Percentiles rank a stretch among this genome's conserved stretches.
Evolutionary conservation across 352 stramenopile species (phyloP).

Genomic region (Phytophthora idaei): DNA sequence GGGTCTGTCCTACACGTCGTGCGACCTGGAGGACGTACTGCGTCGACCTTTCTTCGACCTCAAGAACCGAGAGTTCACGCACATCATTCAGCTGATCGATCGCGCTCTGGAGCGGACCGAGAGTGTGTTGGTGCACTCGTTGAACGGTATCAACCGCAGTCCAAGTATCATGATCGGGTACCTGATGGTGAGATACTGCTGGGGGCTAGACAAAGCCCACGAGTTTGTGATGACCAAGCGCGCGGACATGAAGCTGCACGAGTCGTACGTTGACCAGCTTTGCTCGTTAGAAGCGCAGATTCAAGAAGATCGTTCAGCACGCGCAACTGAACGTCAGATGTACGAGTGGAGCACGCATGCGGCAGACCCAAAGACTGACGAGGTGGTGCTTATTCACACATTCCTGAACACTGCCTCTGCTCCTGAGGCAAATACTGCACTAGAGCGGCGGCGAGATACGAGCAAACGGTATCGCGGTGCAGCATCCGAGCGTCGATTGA

Average conservation of each 20-base stretch:
- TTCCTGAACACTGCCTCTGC: slow-evolving; percentile 63
- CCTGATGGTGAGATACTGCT: slow-evolving; percentile 93
- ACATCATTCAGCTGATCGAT: slow-evolving; percentile 81
- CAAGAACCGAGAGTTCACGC: slow-evolving; percentile 86
- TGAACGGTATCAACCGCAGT: slow-evolving; percentile 83
- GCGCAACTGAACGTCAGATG: slow-evolving; percentile 64
- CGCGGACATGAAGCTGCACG: slow-evolving; percentile 83
- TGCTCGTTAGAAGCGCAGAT: slow-evolving; percentile 70
- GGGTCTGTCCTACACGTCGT: slow-evolving; percentile 82
- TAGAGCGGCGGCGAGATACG: slow-evolving; percentile 24
- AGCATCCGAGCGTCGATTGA: slow-evolving; percentile 35
- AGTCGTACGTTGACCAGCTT: slow-evolving; percentile 80
- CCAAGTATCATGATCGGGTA: slow-evolving; percentile 89
- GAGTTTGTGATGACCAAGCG: slow-evolving; percentile 91
- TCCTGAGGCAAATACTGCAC: slow-evolving; percentile 9
- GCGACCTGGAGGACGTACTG: slow-evolving; percentile 75
- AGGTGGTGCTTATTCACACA: slow-evolving; percentile 80
- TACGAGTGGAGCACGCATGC: slow-evolving; percentile 70
- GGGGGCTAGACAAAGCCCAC: slow-evolving; percentile 92
- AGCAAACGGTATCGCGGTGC: slow-evolving; percentile 26
- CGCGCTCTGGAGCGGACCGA: slow-evolving; percentile 81
- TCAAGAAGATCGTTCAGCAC: slow-evolving; percentile 46
- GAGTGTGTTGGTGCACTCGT: slow-evolving; percentile 89
- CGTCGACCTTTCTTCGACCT: slow-evolving; percentile 76
- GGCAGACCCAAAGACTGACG: slow-evolving; percentile 57